These are phyloP conservation scores for Gracilaria gracilis DNA, from an alignment of 23 red algal species.

Conservation along the genomic window DNA sequence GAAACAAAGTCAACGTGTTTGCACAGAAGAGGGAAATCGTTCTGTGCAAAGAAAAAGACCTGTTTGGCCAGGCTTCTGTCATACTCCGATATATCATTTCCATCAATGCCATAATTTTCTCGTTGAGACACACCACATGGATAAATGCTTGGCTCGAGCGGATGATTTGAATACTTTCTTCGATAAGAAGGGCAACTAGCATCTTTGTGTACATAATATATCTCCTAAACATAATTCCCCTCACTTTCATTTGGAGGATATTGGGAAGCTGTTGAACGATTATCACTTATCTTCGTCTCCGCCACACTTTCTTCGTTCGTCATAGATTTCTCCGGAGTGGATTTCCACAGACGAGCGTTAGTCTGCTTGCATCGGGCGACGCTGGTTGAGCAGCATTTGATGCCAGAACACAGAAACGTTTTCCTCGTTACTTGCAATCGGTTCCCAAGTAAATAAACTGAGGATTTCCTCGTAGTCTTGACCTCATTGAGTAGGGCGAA, in stretches of 20 bases:
- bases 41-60: slow-evolving; percentile 31
- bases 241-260: too few species aligned
- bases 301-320: too few species aligned
- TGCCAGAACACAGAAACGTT: neutral
- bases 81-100: neutral
- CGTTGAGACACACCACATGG: too few species aligned
- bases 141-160: too few species aligned
- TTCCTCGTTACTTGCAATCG: neutral
- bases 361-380: neutral
- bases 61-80: slow-evolving; percentile 5
- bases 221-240: too few species aligned
- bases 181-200: too few species aligned
- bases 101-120: neutral
- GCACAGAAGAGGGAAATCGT: neutral
- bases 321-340: too few species aligned
- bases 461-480: neutral
- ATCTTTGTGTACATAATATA: too few species aligned
- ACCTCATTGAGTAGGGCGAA: neutral
- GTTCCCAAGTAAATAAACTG: neutral
- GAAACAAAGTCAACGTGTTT: neutral
- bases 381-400: neutral
- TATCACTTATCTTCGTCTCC: too few species aligned
- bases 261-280: too few species aligned
- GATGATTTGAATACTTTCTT: too few species aligned
- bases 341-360: neutral